phyloP scores from a whole-genome alignment of 805 yeast genomes.

The baker's yeast (Saccharomyces cerevisiae) region DNA sequence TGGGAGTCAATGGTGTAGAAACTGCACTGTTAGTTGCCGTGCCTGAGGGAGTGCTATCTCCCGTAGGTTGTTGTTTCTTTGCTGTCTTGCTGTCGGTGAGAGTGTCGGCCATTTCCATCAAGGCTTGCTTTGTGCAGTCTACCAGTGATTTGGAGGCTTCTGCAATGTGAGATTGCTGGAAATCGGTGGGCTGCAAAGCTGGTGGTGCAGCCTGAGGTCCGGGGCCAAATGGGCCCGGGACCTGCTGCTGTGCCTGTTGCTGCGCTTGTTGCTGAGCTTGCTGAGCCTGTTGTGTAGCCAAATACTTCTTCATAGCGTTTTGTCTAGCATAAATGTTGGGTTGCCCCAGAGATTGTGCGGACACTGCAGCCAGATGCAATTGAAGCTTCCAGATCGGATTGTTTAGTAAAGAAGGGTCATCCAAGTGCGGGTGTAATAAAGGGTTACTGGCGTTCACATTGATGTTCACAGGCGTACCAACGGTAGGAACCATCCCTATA shows the following conservation, averaged over 20 bases:
- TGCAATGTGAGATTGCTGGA: conserved; percentile 15
- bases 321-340: conserved; percentile 33
- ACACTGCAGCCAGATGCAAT: conserved; percentile 27
- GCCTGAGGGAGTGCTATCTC: conserved; percentile 11
- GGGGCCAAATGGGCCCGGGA: not conserved
- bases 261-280: conserved; percentile 8
- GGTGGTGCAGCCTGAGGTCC: conserved; percentile 3
- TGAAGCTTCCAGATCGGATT: conserved; percentile 33
- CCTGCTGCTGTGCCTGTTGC: conserved; percentile 6
- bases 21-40: conserved; percentile 19
- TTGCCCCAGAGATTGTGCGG: conserved; percentile 29
- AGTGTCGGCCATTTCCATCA: conserved; percentile 25
- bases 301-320: conserved; percentile 31
- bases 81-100: conserved; percentile 7
- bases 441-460: conserved; percentile 27
- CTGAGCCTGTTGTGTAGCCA: conserved; percentile 20
- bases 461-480: not conserved
- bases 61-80: conserved; percentile 1
- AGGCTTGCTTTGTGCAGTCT: conserved; percentile 26
- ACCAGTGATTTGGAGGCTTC: conserved; percentile 28
- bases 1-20: conserved; percentile 30
- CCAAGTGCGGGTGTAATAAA: conserved; percentile 29
- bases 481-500: not conserved
- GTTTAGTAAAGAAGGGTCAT: conserved; percentile 25
- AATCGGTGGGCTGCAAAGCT: not conserved